phyloP scores from a whole-genome alignment of 2,329 filamentous ascomycete genomes.

The Fusarium metavorans region DNA sequence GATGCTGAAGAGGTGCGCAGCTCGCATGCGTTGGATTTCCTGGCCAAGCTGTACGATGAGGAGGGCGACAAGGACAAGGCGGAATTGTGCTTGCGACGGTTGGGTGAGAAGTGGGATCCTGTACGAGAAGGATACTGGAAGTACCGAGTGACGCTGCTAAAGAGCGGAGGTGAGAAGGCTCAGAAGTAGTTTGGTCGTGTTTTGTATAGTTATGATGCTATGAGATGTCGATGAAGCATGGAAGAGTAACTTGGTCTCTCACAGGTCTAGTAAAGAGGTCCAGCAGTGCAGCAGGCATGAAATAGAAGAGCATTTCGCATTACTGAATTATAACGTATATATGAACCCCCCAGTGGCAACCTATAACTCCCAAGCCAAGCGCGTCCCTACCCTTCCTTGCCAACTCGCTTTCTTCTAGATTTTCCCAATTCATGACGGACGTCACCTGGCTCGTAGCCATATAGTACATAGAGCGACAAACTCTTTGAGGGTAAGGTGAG shows the following conservation, averaged over 20 bases:
- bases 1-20: slow-evolving; percentile 67
- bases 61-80: slow-evolving; percentile 71
- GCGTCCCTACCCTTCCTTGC: slow-evolving; percentile 32
- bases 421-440: slow-evolving; percentile 36
- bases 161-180: slow-evolving; percentile 11
- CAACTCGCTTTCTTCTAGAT: slow-evolving; percentile 25
- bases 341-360: slow-evolving; percentile 25
- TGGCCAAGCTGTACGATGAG: slow-evolving; percentile 76
- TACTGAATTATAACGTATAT: slow-evolving; percentile 46
- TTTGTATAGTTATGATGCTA: not conserved
- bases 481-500: slow-evolving; percentile 11
- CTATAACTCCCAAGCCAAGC: slow-evolving; percentile 36
- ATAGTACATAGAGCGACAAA: slow-evolving; percentile 33
- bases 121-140: slow-evolving; percentile 94
- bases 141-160: slow-evolving; percentile 57
- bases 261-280: not conserved
- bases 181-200: slow-evolving; percentile 13
- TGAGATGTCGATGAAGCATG: not conserved
- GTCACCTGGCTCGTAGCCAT: slow-evolving; percentile 37
- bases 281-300: not conserved
- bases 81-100: slow-evolving; percentile 74
- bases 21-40: slow-evolving; percentile 76
- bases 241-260: not conserved
- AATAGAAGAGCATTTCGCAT: slow-evolving; percentile 38
- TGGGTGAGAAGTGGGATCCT: slow-evolving; percentile 90